Conservation (phyloP, 306 rosid genomes). For the Vigna radiata region DNA sequence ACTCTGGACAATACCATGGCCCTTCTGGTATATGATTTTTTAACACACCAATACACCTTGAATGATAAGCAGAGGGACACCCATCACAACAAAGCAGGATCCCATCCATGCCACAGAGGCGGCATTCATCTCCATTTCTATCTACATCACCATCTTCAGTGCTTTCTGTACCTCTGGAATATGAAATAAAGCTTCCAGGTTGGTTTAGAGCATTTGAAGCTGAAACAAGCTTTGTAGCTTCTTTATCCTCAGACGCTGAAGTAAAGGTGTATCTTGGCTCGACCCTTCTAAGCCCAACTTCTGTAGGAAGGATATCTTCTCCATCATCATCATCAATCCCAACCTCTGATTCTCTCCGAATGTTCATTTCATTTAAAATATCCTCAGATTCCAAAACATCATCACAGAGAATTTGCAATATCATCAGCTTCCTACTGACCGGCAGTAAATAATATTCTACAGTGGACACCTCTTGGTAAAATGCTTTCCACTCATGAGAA, state of each 20-base stretch:
- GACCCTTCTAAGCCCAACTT: conserved; percentile 72
- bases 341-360: conserved; percentile 80
- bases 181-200: conserved; percentile 45
- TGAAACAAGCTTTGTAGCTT: conserved; percentile 55
- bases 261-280: conserved; percentile 75
- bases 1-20: conserved; percentile 96
- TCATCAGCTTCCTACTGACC: conserved; percentile 70
- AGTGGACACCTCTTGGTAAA: conserved; percentile 64
- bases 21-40: conserved; percentile 89
- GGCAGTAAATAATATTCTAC: conserved; percentile 78
- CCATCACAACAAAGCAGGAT: conserved; percentile 97
- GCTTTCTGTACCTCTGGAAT: conserved; percentile 51
- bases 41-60: conserved; percentile 94
- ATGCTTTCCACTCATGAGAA: conserved; percentile 75
- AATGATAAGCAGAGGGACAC: conserved; percentile 96
- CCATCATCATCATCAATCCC: conserved; percentile 77
- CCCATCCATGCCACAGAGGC: conserved; percentile 99
- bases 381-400: conserved; percentile 76
- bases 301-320: conserved; percentile 61
- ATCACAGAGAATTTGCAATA: conserved; percentile 86
- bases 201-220: conserved; percentile 50
- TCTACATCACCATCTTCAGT: conserved; percentile 64
- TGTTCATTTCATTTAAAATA: conserved; percentile 75
- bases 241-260: conserved; percentile 70
- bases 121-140: conserved; percentile 88